Base-by-base conservation (phyloP, 2,329 filamentous ascomycete species). In the Apiospora phragmitis region DNA sequence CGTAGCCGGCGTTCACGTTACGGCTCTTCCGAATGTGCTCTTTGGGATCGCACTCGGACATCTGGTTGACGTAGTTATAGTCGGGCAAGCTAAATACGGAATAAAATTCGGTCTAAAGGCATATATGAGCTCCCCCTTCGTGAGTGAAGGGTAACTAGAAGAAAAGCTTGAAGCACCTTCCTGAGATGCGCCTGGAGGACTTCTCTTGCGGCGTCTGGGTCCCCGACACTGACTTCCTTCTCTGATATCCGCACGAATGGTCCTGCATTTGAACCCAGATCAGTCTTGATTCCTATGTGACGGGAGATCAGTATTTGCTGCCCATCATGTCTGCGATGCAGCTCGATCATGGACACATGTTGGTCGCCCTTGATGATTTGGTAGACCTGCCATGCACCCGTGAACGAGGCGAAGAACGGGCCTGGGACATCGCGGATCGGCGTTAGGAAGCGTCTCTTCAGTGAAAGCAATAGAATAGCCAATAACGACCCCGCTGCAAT, bases 171-270 rank as follows among this genome's bases (percentile, higher is more conserved):
- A 59, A 59, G 5, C 62, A 76, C 82, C 76, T 84, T 79, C n/a
- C 74, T 71, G 1, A 82, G 72, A 7, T 77, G 77, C 4, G 76
- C 76, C 65, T 79, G 74, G 2, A 84, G 76, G 11, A 84, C 75
- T 69, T 79, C 75, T n/a, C 76, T 76, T n/a, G 83, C 76, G n/a
- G 79, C 83, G 70, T 83, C 80, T 6, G 82, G 79, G 72, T 85
- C 79, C 68, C 79, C 79, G 41, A 84, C 76, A 70, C 81, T 83
- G 71, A 85, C 70, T 66, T 71, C 70, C 68, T 83, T 81, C 49
- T 79, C 75, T 26, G 76, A 76, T 43, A 84, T 82, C 14, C 83
- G 82, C 65, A 85, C 80, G 71, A 84, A 83, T 38, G 79, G 73
- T 5, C 81, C 78, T 82, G 59, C 18, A 16, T 66, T 51, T 76